Conservation (phyloP, 108 stramenopile species). For the Nitzschia inconspicua region DNA sequence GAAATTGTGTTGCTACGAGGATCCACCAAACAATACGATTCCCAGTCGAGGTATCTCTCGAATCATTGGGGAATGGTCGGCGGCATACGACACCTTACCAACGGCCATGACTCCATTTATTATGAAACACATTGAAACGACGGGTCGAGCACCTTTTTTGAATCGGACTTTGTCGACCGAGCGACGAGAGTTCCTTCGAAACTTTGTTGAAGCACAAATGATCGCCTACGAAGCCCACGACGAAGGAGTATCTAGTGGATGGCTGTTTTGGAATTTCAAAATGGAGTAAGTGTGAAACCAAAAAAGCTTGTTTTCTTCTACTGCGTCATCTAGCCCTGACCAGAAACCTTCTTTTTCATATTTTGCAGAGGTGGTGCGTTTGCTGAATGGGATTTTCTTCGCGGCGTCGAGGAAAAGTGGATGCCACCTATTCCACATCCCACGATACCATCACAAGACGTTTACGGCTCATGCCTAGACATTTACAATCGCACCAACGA, state of each 20-base stretch:
- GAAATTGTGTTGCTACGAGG: constrained; percentile 49
- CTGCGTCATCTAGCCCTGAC: not conserved
- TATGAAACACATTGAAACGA: constrained; percentile 42
- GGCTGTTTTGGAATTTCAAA: constrained; percentile 76
- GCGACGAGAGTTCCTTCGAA: constrained; percentile 45
- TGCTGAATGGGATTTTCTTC: constrained; percentile 77
- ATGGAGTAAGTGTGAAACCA: constrained; percentile 37
- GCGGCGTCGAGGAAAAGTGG: constrained; percentile 71
- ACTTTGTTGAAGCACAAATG: constrained; percentile 73
- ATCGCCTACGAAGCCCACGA: constrained; percentile 54
- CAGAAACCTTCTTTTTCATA: not conserved
- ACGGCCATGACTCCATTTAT: constrained; percentile 34
- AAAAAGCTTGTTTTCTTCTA: not conserved
- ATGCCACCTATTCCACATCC: constrained; percentile 40
- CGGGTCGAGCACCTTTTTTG: constrained; percentile 23
- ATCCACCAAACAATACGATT: constrained; percentile 20
- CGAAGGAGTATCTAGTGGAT: constrained; percentile 38
- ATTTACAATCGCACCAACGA: constrained; percentile 48
- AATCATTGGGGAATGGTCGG: constrained; percentile 73
- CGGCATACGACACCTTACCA: constrained; percentile 45
- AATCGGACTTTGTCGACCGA: constrained; percentile 36
- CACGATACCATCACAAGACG: constrained; percentile 22
- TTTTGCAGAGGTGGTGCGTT: constrained; percentile 42
- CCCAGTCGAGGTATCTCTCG: constrained; percentile 41
- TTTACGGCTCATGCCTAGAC: constrained; percentile 52